Conservation (phyloP, 768 basidiomycete genomes). For the Trametes gibbosa region DNA sequence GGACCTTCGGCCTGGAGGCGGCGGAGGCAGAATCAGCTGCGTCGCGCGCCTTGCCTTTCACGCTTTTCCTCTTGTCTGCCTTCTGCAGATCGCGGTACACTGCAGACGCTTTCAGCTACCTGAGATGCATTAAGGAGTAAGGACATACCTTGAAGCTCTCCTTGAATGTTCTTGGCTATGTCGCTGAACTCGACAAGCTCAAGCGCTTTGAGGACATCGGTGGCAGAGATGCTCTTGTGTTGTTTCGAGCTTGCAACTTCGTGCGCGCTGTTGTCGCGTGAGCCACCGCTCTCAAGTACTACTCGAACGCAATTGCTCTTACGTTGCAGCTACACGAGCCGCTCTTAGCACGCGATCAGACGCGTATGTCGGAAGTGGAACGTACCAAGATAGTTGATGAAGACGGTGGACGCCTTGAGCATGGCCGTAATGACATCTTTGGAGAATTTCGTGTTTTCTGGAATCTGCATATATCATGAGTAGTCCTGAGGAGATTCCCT, state of each 20-base stretch:
- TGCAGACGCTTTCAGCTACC: slow-evolving; percentile 25
- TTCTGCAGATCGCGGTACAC: slow-evolving; percentile 67
- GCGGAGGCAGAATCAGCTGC: slow-evolving; percentile 25
- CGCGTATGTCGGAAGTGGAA: slow-evolving; percentile 10
- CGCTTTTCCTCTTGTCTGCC: slow-evolving; percentile 48
- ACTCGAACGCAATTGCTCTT: slow-evolving; percentile 18
- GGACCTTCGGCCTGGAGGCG: slow-evolving; percentile 33
- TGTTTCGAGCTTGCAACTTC: slow-evolving; percentile 83
- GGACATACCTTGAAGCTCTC: slow-evolving; percentile 59
- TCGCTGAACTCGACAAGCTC: slow-evolving; percentile 78
- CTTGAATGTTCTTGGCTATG: slow-evolving; percentile 58
- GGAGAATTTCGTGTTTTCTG: slow-evolving; percentile 81
- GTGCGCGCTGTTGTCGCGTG: slow-evolving; percentile 58
- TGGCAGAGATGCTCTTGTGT: slow-evolving; percentile 85
- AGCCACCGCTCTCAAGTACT: neutral
- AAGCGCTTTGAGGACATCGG: slow-evolving; percentile 86
- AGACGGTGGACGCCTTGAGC: slow-evolving; percentile 88
- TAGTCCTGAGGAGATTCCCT: neutral
- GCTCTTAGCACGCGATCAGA: neutral
- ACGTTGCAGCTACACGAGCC: slow-evolving; percentile 43
- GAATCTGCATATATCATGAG: slow-evolving; percentile 50
- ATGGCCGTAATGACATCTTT: slow-evolving; percentile 87
- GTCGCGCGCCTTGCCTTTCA: slow-evolving; percentile 25
- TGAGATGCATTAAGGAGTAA: neutral
- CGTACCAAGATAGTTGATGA: slow-evolving; percentile 91